Percentiles rank a stretch among this genome's conserved stretches.
Evolutionary conservation across 2,329 filamentous ascomycete genomes (phyloP).

Genomic region (Pseudocercospora pini-densiflorae): DNA sequence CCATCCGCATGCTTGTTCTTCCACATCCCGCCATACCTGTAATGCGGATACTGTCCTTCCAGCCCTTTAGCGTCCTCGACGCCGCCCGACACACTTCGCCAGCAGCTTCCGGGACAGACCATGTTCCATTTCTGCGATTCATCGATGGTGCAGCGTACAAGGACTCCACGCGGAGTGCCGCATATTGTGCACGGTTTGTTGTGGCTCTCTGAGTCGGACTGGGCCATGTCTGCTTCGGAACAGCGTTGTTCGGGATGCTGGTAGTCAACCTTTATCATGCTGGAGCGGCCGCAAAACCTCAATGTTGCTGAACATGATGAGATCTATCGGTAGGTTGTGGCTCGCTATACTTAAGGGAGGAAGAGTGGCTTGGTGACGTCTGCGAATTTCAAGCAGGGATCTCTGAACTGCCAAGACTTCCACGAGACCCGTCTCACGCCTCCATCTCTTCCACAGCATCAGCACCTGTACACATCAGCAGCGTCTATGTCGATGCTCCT

Average conservation of each 20-base stretch:
- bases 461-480: too few relatives aligned
- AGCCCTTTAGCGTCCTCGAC: conserved; percentile 46
- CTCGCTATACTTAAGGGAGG: neutral
- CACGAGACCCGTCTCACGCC: neutral
- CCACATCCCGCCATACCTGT: conserved; percentile 49
- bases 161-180: conserved; percentile 42
- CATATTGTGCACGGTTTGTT: conserved; percentile 50
- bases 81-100: conserved; percentile 50
- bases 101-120: conserved; percentile 50
- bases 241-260: neutral
- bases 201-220: conserved; percentile 17
- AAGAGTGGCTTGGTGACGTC: neutral
- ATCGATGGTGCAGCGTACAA: conserved; percentile 52
- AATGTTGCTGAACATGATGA: neutral
- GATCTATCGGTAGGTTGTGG: neutral
- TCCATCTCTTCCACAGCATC: neutral
- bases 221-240: neutral
- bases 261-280: neutral
- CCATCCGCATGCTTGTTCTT: conserved; percentile 47
- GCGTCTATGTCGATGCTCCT: too few relatives aligned
- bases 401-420: neutral
- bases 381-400: neutral
- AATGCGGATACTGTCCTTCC: conserved; percentile 41
- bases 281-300: neutral
- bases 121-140: conserved; percentile 47